Percentiles rank a stretch among this genome's conserved stretches.
Conservation (phyloP, 2,329 filamentous ascomycete species). For the Colletotrichum lentis region DNA sequence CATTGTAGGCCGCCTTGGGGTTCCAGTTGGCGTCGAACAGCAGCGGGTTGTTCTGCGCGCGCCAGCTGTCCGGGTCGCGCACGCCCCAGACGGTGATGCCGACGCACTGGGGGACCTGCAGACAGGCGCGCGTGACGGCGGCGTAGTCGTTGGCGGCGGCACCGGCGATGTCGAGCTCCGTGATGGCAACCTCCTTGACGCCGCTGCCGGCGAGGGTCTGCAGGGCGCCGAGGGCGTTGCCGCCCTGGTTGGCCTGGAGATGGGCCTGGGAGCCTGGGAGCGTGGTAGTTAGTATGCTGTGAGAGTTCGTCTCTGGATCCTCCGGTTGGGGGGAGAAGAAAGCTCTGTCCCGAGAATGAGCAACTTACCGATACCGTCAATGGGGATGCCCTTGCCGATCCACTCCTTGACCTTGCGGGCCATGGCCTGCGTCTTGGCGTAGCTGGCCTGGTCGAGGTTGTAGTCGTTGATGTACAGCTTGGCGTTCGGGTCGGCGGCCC, state of each 20-base stretch:
- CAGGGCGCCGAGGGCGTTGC: constrained; percentile 58
- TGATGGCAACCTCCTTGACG: constrained; percentile 67
- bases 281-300: not conserved
- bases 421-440: constrained; percentile 66
- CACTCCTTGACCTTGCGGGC: constrained; percentile 69
- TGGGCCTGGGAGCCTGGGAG: constrained; percentile 61
- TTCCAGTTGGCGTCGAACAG: constrained; percentile 62
- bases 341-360: not conserved
- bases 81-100: constrained; percentile 72
- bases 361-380: constrained; percentile 64
- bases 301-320: too few species aligned
- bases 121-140: constrained; percentile 66
- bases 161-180: constrained; percentile 72
- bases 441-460: constrained; percentile 69
- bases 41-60: constrained; percentile 58
- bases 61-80: constrained; percentile 61
- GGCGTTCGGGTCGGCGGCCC: constrained; percentile 69
- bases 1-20: constrained; percentile 61
- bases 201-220: constrained; percentile 60
- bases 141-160: constrained; percentile 65
- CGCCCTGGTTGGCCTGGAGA: constrained; percentile 56
- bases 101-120: constrained; percentile 66
- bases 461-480: constrained; percentile 82
- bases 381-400: constrained; percentile 67
- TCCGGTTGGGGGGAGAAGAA: not conserved